Conservation (phyloP, 179 eudicot genomes). For the Spergularia azorica region DNA sequence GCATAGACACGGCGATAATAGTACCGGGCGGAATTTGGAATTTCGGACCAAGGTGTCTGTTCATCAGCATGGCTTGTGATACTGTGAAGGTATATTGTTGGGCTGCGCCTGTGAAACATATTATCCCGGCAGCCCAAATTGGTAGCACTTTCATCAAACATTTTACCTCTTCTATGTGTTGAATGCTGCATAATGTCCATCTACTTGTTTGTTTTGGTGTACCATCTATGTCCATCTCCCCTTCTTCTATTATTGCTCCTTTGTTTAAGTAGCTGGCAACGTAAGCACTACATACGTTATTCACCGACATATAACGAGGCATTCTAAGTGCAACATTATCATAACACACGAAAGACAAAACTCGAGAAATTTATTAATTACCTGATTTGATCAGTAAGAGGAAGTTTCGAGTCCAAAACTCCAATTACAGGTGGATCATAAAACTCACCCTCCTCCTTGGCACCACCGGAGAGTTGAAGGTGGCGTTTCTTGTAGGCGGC, state of each 20-base stretch:
- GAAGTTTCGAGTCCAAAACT: conserved; percentile 37
- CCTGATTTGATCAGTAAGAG: conserved; percentile 52
- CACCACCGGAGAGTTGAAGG: conserved; percentile 33
- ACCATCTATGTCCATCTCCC: conserved; percentile 39
- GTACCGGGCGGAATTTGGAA: conserved; percentile 65
- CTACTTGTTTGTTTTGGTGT: conserved; percentile 30
- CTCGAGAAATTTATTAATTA: conserved; percentile 7
- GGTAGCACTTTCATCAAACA: conserved; percentile 57
- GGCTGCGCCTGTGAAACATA: conserved; percentile 47
- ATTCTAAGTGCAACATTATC: too few relatives aligned
- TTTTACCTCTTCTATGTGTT: conserved; percentile 67
- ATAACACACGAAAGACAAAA: too few relatives aligned
- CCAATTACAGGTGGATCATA: conserved; percentile 49
- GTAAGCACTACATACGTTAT: not conserved
- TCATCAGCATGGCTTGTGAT: conserved; percentile 59
- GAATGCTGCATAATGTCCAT: conserved; percentile 58
- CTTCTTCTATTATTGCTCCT: conserved; percentile 52
- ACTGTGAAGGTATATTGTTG: conserved; percentile 63
- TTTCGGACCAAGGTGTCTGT: conserved; percentile 47
- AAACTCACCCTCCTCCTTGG: conserved; percentile 23
- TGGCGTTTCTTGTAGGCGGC: conserved; percentile 53
- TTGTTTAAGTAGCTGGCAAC: conserved; percentile 56
- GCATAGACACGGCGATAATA: conserved; percentile 42
- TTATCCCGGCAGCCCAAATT: conserved; percentile 63
- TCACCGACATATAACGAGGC: too few relatives aligned